Percentiles rank a stretch among this genome's conserved stretches.
Evolutionary conservation across 2,329 filamentous ascomycete species (phyloP).

Genomic region (Paecilomyces sp.): DNA sequence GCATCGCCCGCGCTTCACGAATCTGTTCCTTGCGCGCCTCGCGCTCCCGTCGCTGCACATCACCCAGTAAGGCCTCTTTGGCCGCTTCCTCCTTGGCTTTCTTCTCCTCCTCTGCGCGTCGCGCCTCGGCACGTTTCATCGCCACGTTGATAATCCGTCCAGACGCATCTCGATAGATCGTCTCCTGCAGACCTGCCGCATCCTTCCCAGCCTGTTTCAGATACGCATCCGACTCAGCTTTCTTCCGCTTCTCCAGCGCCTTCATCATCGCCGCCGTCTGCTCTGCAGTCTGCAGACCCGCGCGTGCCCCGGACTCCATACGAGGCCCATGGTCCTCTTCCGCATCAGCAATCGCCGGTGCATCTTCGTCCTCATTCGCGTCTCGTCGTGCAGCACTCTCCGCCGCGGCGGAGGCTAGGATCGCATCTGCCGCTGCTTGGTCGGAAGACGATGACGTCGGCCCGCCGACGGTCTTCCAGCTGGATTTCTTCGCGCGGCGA

Average conservation of each 20-base stretch:
- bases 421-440: constrained; percentile 67
- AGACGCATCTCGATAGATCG: constrained; percentile 90
- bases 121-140: constrained; percentile 80
- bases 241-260: constrained; percentile 51
- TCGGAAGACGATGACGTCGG: constrained; percentile 31
- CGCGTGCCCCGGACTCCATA: constrained; percentile 83
- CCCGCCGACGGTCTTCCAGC: constrained; percentile 66
- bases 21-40: constrained; percentile 60
- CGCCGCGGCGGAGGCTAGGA: constrained; percentile 64
- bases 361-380: constrained; percentile 45
- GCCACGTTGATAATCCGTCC: constrained; percentile 89
- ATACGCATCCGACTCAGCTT: constrained; percentile 36
- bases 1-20: constrained; percentile 75
- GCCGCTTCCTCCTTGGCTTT: constrained; percentile 58
- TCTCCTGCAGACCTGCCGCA: constrained; percentile 56
- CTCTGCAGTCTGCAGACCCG: constrained; percentile 77
- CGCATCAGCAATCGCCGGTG: constrained; percentile 31
- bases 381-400: constrained; percentile 52
- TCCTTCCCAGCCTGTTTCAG: constrained; percentile 16
- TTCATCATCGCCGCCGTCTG: constrained; percentile 67
- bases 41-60: constrained; percentile 69
- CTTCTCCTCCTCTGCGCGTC: constrained; percentile 69
- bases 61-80: constrained; percentile 68
- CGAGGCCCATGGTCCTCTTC: constrained; percentile 37
- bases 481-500: constrained; percentile 67